Evolutionary conservation across 768 basidiomycete genomes (phyloP).

Genomic region (Leccinum longicurvipes): DNA sequence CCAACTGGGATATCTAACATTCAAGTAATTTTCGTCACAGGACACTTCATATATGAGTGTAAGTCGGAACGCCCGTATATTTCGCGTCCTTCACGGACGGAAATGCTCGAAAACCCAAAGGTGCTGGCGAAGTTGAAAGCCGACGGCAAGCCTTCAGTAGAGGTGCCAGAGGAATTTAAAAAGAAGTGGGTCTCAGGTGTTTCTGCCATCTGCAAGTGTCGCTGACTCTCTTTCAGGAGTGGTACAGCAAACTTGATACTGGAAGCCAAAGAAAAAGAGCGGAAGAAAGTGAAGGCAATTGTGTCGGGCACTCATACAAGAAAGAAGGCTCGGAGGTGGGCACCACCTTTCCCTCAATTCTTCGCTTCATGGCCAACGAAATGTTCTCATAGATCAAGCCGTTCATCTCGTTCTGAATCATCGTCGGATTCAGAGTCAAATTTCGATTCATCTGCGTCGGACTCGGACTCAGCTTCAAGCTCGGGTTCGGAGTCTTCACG

Average conservation of each 20-base stretch:
- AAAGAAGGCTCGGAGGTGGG: constrained; percentile 40
- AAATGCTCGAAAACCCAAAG: constrained; percentile 78
- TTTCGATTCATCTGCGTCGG: not conserved
- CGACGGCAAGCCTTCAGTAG: constrained; percentile 72
- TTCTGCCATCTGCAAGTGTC: not conserved
- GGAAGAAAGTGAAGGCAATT: constrained; percentile 41
- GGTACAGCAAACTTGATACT: constrained; percentile 87
- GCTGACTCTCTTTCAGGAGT: constrained; percentile 38
- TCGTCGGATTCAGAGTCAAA: constrained; percentile 31
- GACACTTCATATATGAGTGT: constrained; percentile 93
- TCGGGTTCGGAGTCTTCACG: constrained; percentile 48
- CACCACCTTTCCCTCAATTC: constrained; percentile 22
- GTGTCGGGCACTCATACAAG: constrained; percentile 29
- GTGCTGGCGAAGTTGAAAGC: constrained; percentile 62
- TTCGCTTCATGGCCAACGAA: not conserved
- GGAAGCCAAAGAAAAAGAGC: constrained; percentile 76
- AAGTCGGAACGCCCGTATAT: constrained; percentile 78
- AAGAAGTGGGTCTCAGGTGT: constrained; percentile 49
- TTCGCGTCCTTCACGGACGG: constrained; percentile 84
- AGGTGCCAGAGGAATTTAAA: constrained; percentile 91
- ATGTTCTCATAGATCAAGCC: constrained; percentile 29
- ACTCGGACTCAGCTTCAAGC: constrained; percentile 36
- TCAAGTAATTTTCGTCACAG: constrained; percentile 33
- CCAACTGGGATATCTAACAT: not conserved
- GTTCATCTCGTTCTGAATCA: constrained; percentile 27